Base-by-base conservation (phyloP, 371 early-diverging fungal species). In the Rhizopus sp. region DNA sequence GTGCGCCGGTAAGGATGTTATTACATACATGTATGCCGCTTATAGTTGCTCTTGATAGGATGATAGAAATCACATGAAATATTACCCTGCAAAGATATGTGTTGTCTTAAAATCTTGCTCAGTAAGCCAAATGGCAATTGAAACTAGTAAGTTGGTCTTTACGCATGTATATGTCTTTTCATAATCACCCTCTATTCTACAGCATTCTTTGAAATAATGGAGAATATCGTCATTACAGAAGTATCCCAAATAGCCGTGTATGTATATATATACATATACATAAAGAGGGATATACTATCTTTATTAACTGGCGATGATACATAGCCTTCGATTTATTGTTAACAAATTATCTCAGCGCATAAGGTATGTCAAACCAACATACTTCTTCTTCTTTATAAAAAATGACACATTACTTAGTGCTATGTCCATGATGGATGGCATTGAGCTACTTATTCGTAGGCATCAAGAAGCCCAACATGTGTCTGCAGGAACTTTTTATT, bases 361-460 rank as follows among this genome's bases (percentile, higher is more conserved):
- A 3, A 45, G 51, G 50, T 58, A 53, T 7, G 16, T 29, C n/a
- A 42, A 16, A 33, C n/a, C 3, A 12, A 5, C 3, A 5, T 30
- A n/a, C 7, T 29, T 2, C n/a, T 4, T 34, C n/a, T 49, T 33
- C n/a, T 35, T 13, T 50, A 15, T 15, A 13, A 9, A 29, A 9
- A 13, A 6, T 52, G 3, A 38, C 32, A 7, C 35, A 13, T 8
- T 23, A 2, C 23, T 23, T 23, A 23, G 23, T 23, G 23, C 23
- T 23, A 23, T 23, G 23, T 23, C 23, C 23, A 17, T 57, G 1
- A 52, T 63, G 44, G 50, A 49, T 45, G 59, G 64, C 10, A 7
- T 64, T 7, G 64, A 64, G 29, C 16, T 64, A 3, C 8, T 59
- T 10, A 57, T 64, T 29, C 59, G 55, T 12, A 13, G 64, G 39